Evolutionary conservation across 2,329 filamentous ascomycete species (phyloP).

Genomic region (Neocucurbitaria cava): DNA sequence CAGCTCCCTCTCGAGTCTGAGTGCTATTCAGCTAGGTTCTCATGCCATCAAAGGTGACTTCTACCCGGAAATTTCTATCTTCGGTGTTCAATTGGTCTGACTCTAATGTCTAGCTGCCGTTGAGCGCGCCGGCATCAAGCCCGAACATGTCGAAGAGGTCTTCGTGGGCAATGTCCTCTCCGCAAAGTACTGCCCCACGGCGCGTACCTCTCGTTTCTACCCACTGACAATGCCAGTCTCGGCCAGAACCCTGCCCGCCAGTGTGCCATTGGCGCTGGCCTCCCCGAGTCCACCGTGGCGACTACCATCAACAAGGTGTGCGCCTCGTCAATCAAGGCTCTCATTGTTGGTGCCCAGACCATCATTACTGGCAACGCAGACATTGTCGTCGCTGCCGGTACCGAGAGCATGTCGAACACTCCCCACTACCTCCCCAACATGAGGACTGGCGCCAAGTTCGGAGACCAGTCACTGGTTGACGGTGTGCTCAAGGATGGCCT

Average conservation of each 20-base stretch:
- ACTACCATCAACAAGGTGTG: conserved; percentile 99
- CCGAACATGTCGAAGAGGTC: conserved; percentile 91
- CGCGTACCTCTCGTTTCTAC: background rate
- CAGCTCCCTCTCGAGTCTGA: conserved; percentile 88
- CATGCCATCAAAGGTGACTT: conserved; percentile 89
- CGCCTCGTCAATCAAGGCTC: conserved; percentile 91
- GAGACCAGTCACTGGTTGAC: conserved; percentile 86
- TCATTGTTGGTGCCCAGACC: conserved; percentile 93
- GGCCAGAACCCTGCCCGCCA: conserved; percentile 97
- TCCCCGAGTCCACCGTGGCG: conserved; percentile 78
- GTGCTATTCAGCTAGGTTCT: conserved; percentile 83
- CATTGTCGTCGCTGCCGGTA: conserved; percentile 90
- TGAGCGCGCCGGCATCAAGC: conserved; percentile 85
- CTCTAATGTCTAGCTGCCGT: conserved; percentile 66
- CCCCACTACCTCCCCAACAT: conserved; percentile 93
- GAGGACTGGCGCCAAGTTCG: conserved; percentile 90
- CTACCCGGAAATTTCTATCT: background rate
- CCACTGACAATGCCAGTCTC: conserved; percentile 64
- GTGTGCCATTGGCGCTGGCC: conserved; percentile 87
- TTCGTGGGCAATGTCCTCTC: conserved; percentile 98
- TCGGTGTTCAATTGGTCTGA: conserved; percentile 26
- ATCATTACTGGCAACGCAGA: conserved; percentile 96
- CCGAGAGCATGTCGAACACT: conserved; percentile 98
- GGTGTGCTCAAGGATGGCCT: conserved; percentile 94
- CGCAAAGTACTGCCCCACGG: conserved; percentile 74